These are phyloP conservation scores for Mesostigma viride DNA, from an alignment of 139 green algal species.

Conservation along the genomic window DNA sequence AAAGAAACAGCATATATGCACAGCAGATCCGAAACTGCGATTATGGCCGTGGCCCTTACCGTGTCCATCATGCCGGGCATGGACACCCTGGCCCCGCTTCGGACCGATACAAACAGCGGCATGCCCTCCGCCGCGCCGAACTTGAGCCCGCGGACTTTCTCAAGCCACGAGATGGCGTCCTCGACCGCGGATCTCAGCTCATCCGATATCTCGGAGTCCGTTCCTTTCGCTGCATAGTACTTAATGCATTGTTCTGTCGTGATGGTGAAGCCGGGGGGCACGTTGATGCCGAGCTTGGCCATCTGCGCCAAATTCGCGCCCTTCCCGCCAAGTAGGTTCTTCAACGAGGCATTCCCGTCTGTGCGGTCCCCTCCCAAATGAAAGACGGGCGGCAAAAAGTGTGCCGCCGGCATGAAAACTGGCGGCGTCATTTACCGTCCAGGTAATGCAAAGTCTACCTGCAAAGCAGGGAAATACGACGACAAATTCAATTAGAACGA, in stretches of 20 bases:
- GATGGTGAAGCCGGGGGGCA: conserved; percentile 81
- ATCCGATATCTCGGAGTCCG: conserved; percentile 47
- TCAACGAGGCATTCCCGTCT: too few relatives aligned
- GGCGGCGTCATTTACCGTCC: neutral
- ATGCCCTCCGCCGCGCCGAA: conserved; percentile 57
- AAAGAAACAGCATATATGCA: too few relatives aligned
- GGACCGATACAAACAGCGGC: conserved; percentile 70
- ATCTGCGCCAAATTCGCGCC: conserved; percentile 86
- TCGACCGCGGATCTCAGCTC: conserved; percentile 57
- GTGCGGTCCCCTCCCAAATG: too few relatives aligned
- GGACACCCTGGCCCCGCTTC: conserved; percentile 66
- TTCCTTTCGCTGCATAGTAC: conserved; percentile 49
- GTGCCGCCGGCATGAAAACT: neutral
- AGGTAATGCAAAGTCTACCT: too few relatives aligned
- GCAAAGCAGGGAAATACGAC: too few relatives aligned
- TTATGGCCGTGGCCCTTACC: too few relatives aligned
- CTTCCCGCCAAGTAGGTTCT: conserved; percentile 79
- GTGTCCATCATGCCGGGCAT: conserved; percentile 89
- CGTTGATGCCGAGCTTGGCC: conserved; percentile 62
- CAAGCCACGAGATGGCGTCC: conserved; percentile 41
- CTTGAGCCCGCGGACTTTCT: conserved; percentile 49
- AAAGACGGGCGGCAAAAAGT: neutral
- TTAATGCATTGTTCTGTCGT: conserved; percentile 70
- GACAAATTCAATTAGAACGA: too few relatives aligned
- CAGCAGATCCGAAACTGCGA: too few relatives aligned